Evolutionary conservation across 345 rosid genomes (phyloP).

Genomic region (Eutrema japonicum): DNA sequence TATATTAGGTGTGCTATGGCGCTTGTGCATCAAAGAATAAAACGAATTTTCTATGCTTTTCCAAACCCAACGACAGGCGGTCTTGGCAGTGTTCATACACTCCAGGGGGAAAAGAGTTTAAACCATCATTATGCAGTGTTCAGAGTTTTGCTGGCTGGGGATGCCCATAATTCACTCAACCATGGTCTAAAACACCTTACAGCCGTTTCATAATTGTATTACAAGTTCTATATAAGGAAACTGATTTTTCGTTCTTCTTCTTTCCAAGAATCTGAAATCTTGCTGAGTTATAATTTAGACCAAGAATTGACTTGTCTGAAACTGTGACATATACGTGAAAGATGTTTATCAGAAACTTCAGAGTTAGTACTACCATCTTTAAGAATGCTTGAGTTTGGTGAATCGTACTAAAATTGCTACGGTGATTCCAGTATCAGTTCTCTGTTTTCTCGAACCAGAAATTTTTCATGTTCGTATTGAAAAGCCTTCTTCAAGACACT

Average conservation of each 20-base stretch:
- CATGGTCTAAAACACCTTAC: neutral
- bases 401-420: neutral
- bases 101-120: slow-evolving; percentile 89
- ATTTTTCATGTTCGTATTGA: slow-evolving; percentile 41
- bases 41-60: slow-evolving; percentile 75
- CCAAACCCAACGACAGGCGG: slow-evolving; percentile 74
- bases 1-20: slow-evolving; percentile 90
- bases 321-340: neutral
- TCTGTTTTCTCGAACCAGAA: neutral
- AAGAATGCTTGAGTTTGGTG: slow-evolving; percentile 6
- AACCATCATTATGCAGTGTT: slow-evolving; percentile 96
- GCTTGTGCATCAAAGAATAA: slow-evolving; percentile 79
- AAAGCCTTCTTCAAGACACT: slow-evolving; percentile 79
- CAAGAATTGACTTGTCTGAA: neutral
- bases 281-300: neutral
- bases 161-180: neutral
- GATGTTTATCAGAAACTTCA: neutral
- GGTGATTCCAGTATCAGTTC: neutral
- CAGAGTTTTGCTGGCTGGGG: slow-evolving; percentile 60
- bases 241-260: slow-evolving; percentile 7
- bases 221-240: slow-evolving; percentile 7
- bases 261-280: slow-evolving; percentile 1
- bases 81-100: slow-evolving; percentile 71
- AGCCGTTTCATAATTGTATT: slow-evolving; percentile 5
- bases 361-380: neutral